A percentile compares a stretch with the other conserved stretches of the same genome.
Conservation (phyloP, 2,329 filamentous ascomycete species). For the Ascochyta lentis region DNA sequence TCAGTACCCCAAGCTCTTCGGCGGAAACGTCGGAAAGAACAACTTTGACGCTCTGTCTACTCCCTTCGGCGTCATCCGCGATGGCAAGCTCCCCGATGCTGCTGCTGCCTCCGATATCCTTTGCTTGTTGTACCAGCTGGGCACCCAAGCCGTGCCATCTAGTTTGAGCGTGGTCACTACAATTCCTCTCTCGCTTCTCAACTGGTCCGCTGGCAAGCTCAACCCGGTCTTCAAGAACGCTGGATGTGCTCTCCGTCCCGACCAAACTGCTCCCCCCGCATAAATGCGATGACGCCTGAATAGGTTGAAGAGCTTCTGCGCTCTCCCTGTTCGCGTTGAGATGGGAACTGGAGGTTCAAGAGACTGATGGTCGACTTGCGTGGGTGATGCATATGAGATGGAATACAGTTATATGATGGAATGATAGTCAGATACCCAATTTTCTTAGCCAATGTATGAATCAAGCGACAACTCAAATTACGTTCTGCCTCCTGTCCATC, state of each 20-base stretch:
- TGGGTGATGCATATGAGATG: neutral
- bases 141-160: conserved; percentile 47
- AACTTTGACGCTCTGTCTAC: conserved; percentile 48
- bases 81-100: conserved; percentile 46
- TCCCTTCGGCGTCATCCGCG: conserved; percentile 47
- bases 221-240: conserved; percentile 34
- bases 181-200: conserved; percentile 19
- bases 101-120: conserved; percentile 35
- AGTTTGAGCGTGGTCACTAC: conserved; percentile 23
- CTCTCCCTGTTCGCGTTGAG: conserved; percentile 7
- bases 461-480: neutral
- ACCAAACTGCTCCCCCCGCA: conserved; percentile 51
- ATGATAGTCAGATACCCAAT: neutral
- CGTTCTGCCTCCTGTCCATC: too few species aligned
- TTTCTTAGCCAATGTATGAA: neutral
- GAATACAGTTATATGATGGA: neutral
- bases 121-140: conserved; percentile 56
- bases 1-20: conserved; percentile 53
- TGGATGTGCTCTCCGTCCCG: conserved; percentile 51
- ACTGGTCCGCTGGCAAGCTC: conserved; percentile 27
- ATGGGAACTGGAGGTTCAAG: too few species aligned
- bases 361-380: neutral
- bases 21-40: conserved; percentile 50
- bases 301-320: conserved; percentile 16
- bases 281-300: conserved; percentile 2